These are phyloP conservation scores for Agaricus sinodeliciosus DNA, from an alignment of 768 basidiomycete genomes.

Conservation along the genomic window DNA sequence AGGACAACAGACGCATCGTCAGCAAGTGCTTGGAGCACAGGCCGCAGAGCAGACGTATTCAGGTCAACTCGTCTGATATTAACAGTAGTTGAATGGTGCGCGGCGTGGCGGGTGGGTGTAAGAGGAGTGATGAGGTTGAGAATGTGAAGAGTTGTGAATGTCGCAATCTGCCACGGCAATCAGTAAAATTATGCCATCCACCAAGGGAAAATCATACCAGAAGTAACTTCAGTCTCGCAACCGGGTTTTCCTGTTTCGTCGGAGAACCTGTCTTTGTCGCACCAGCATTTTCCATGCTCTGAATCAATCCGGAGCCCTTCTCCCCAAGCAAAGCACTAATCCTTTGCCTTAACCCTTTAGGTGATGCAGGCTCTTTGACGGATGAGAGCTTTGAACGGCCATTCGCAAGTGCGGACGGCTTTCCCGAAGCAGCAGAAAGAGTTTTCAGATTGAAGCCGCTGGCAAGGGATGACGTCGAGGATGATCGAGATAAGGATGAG, in stretches of 20 bases:
- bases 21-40: slow-evolving; percentile 53
- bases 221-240: slow-evolving; percentile 82
- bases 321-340: slow-evolving; percentile 25
- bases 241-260: slow-evolving; percentile 66
- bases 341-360: slow-evolving; percentile 23
- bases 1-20: slow-evolving; percentile 21
- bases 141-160: slow-evolving; percentile 87
- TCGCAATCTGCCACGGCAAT: slow-evolving; percentile 55
- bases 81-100: slow-evolving; percentile 16
- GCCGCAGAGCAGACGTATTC: slow-evolving; percentile 49
- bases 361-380: not conserved
- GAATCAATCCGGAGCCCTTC: slow-evolving; percentile 32
- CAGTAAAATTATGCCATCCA: not conserved
- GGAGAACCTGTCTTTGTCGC: slow-evolving; percentile 12
- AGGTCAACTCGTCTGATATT: slow-evolving; percentile 61
- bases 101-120: slow-evolving; percentile 48
- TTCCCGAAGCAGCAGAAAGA: slow-evolving; percentile 19
- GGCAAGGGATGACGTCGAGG: slow-evolving; percentile 14
- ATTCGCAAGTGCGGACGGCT: slow-evolving; percentile 14
- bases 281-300: slow-evolving; percentile 10
- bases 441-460: slow-evolving; percentile 25
- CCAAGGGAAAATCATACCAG: slow-evolving; percentile 42
- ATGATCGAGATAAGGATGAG: slow-evolving; percentile 24
- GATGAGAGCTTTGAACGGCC: slow-evolving; percentile 1
- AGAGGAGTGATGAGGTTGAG: slow-evolving; percentile 92